Percentiles rank a stretch among this genome's conserved stretches.
phyloP scores from a whole-genome alignment of 495 filamentous ascomycete species.

The Platismatia glauca region DNA sequence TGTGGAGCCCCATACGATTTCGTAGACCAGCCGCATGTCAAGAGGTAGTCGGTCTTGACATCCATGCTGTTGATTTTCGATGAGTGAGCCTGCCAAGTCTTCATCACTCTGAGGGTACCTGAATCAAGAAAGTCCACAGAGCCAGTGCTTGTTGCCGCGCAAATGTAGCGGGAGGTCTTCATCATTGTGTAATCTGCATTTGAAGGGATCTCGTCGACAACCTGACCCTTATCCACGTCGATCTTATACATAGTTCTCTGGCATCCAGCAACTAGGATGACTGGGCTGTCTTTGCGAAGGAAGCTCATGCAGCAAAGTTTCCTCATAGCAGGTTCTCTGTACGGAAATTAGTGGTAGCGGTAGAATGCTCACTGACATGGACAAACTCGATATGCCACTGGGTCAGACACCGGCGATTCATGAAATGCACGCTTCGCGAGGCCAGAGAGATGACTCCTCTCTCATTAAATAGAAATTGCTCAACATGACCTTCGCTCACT shows the following conservation, averaged over 20 bases:
- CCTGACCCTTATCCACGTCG: slow-evolving; percentile 75
- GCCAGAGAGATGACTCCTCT: slow-evolving; percentile 76
- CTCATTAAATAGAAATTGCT: slow-evolving; percentile 78
- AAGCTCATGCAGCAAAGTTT: slow-evolving; percentile 91
- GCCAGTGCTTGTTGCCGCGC: slow-evolving; percentile 79
- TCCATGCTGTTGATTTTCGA: slow-evolving; percentile 91
- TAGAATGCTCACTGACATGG: background rate
- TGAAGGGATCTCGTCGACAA: slow-evolving; percentile 65
- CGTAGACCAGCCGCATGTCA: slow-evolving; percentile 89
- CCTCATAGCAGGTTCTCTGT: slow-evolving; percentile 62
- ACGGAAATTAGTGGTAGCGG: background rate
- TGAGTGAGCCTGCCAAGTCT: slow-evolving; percentile 79
- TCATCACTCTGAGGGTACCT: slow-evolving; percentile 62
- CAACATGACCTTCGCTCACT: slow-evolving; percentile 57
- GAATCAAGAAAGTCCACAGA: slow-evolving; percentile 79
- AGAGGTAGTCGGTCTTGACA: slow-evolving; percentile 78
- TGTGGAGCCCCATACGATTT: slow-evolving; percentile 54
- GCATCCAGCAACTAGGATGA: slow-evolving; percentile 78
- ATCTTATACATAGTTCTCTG: slow-evolving; percentile 84
- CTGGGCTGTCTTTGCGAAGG: slow-evolving; percentile 67
- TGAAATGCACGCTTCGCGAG: slow-evolving; percentile 73
- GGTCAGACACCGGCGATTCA: slow-evolving; percentile 65
- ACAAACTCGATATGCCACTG: slow-evolving; percentile 73
- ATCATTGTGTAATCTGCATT: slow-evolving; percentile 77
- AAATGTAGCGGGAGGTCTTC: slow-evolving; percentile 83